A percentile compares a stretch with the other conserved stretches of the same genome.
phyloP scores from a whole-genome alignment of 139 green algal species.

The Mychonastes homosphaera region DNA sequence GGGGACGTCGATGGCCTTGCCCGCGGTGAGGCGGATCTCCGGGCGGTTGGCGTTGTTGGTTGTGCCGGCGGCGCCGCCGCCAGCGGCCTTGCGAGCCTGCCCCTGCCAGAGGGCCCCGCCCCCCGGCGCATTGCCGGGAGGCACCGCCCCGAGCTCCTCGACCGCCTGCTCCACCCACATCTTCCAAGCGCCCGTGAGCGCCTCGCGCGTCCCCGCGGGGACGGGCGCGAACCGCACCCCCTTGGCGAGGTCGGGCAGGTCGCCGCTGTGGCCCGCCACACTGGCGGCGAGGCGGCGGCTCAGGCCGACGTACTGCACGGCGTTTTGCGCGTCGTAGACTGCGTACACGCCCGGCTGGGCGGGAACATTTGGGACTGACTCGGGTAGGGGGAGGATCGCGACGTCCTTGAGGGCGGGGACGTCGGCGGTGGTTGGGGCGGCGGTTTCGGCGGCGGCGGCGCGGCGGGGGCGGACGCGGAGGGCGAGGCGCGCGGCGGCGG shows the following conservation, averaged over 20 bases:
- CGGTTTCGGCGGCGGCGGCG: no score
- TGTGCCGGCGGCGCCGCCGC: no score
- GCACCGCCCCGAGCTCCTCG: conserved; percentile 47
- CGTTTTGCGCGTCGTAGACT: conserved; percentile 40
- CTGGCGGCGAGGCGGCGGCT: conserved; percentile 56
- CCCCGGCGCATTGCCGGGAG: conserved; percentile 65
- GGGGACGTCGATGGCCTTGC: conserved; percentile 64
- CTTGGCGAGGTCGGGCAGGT: conserved; percentile 56
- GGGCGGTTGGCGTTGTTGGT: no score
- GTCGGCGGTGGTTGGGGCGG: no score
- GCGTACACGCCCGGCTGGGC: conserved; percentile 55
- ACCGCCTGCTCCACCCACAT: conserved; percentile 69
- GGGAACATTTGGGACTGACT: no score
- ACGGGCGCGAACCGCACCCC: conserved; percentile 27
- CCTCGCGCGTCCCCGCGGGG: conserved; percentile 41
- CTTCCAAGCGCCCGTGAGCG: conserved; percentile 71
- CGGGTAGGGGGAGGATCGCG: no score
- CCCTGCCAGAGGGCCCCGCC: no score
- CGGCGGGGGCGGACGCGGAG: no score
- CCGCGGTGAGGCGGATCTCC: conserved; percentile 70
- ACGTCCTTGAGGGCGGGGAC: no score
- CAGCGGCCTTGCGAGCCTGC: no score
- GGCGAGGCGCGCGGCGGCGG: no score
- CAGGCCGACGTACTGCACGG: conserved; percentile 63
- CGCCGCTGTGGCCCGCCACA: conserved; percentile 50